Base-by-base conservation (phyloP, 108 stramenopile species). In the Nitzschia putrida region DNA sequence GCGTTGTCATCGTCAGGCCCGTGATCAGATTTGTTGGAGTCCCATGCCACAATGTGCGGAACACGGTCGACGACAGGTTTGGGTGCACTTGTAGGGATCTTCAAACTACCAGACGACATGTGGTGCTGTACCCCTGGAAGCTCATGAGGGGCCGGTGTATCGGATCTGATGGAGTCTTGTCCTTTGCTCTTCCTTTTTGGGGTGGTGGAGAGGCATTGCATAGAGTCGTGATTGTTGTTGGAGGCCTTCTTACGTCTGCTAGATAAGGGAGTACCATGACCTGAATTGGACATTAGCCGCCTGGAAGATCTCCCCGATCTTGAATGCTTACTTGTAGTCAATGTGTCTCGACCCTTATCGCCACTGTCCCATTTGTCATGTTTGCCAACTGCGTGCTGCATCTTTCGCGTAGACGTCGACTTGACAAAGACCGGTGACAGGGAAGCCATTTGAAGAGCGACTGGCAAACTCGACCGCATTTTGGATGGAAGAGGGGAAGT, bases 31-130 rank as follows among this genome's bases (percentile, higher is more conserved):
- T 59, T 59, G 11, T 8, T 6, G 11, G 58, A 34, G 38, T 59
- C 34, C 58, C 58, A 59, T 25, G 58, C 26, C 11, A 59, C 58
- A 13, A 59, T 20, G 11, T 34, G 26, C 2, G 58, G 58, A 39
- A 59, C 7, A n/a, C 58, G 58, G 9, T 59, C 58, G 34, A 59
- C 58, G 1, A 59, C 38, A 2, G 26, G 6, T 13, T 23, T 55
- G 12, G 21, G 21, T 18, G 18, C 5, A 5, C 5, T 50, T 20
- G 18, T 50, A 4, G 1, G 1, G 49, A n/a, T 1, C 3, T 20
- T 50, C 49, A n/a, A 18, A 50, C 49, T 50, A n/a, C 3, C 16
- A n/a, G 49, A n/a, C 3, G 49, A n/a, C 49, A 2, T 55, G 23
- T 55, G 54, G 9, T 55, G 54, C n/a, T 21, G 2, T 3, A 55